Evolutionary conservation across 108 stramenopile genomes (phyloP).

Genomic region (Pseudonitzschia delicatissima): DNA sequence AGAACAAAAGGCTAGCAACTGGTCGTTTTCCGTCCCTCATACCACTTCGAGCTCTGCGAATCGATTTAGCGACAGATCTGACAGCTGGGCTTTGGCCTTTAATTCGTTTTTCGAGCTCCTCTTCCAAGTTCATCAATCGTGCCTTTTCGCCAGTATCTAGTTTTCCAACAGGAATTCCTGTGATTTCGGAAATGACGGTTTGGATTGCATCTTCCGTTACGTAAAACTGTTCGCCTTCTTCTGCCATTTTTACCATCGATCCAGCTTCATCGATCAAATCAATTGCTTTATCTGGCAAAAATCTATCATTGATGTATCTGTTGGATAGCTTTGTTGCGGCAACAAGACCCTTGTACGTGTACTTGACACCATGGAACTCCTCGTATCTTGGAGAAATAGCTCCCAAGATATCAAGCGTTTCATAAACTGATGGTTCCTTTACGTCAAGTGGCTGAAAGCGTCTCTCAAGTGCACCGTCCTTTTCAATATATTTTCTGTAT

Average conservation of each 20-base stretch:
- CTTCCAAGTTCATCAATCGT: constrained; percentile 76
- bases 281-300: constrained; percentile 65
- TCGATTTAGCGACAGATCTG: constrained; percentile 68
- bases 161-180: constrained; percentile 69
- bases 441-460: constrained; percentile 85
- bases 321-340: constrained; percentile 68
- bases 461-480: constrained; percentile 85
- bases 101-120: constrained; percentile 64
- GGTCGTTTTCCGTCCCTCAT: constrained; percentile 74
- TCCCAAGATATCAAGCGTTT: constrained; percentile 76
- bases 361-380: constrained; percentile 73
- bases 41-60: constrained; percentile 81
- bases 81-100: constrained; percentile 89
- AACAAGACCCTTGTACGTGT: constrained; percentile 57
- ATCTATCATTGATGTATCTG: constrained; percentile 72
- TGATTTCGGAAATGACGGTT: constrained; percentile 58
- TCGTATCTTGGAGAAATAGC: constrained; percentile 78
- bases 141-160: constrained; percentile 75
- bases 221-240: constrained; percentile 53
- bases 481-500: constrained; percentile 86
- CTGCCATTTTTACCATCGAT: constrained; percentile 81
- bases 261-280: constrained; percentile 96
- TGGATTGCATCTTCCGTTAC: constrained; percentile 68
- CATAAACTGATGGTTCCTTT: constrained; percentile 78
- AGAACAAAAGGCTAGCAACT: constrained; percentile 82